Evolutionary conservation across 352 stramenopile genomes (phyloP), one percentile per base, ranked within the genome.

Genomic region (Phytophthora podocarpi): DNA sequence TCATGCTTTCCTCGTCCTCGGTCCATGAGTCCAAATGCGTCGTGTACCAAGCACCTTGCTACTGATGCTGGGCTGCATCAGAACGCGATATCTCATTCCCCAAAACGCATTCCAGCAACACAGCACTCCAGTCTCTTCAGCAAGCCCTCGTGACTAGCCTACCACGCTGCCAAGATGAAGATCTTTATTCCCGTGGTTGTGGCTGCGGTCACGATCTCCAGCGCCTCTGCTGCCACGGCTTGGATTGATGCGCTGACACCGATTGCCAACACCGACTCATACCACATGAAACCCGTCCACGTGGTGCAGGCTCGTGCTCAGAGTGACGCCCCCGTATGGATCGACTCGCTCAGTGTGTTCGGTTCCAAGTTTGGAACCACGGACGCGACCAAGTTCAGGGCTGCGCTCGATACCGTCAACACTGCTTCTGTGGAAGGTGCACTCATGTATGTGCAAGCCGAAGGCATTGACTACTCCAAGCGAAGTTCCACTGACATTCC

Each of bases 401-500:
- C 58, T 5, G 68, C 70, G 10, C 62, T 93, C 2, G 86, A 95
- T 55, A 85, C 80, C 5, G 78, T 91, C 46, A 95, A 95, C 64
- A 89, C 70, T 3, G 86, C 86, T 16, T 83, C 57, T 4, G 80
- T 95, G 3, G 85, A 95, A 53, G 85, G 85, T 7, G 75, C 83
- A 18, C 69, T 95, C 42, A 91, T 87, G 80, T 95, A 89, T 53
- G 82, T 93, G 0, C 83, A 92, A 64, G 80, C 83, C 5, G 85
- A 95, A 54, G 74, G 83, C 27, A 95, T 95, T 55, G 74, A 90
- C 64, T 52, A 78, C n/a, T n/a, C n/a, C n/a, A n/a, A n/a, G n/a
- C n/a, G n/a, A n/a, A n/a, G n/a, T n/a, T n/a, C n/a, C 40, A 68
- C 57, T 1, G 40, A 74, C 9, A 20, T 16, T 13, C 20, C 39